Evolutionary conservation across 768 basidiomycete species (phyloP).

Genomic region (Amanita jacksonii): DNA sequence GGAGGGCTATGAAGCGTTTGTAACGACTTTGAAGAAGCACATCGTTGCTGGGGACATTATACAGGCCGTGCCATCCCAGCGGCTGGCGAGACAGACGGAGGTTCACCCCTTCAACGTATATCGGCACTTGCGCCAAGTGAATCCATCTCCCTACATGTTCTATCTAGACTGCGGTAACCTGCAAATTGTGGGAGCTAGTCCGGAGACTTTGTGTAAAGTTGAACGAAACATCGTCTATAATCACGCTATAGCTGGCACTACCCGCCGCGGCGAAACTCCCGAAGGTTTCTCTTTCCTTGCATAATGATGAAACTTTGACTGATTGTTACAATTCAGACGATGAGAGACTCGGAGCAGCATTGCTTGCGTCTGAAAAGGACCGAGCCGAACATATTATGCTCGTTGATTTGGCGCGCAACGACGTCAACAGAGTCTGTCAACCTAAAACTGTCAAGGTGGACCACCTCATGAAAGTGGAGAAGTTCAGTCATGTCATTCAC

Average conservation of each 20-base stretch:
- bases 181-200: slow-evolving; percentile 96
- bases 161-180: slow-evolving; percentile 90
- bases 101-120: slow-evolving; percentile 98
- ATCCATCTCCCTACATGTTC: slow-evolving; percentile 99
- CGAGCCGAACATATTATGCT: slow-evolving; percentile 99
- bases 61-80: slow-evolving; percentile 95
- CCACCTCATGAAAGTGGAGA: slow-evolving; percentile 86
- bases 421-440: slow-evolving; percentile 95
- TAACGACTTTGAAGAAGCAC: slow-evolving; percentile 86
- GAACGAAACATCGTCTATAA: slow-evolving; percentile 88
- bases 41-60: slow-evolving; percentile 97
- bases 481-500: slow-evolving; percentile 97
- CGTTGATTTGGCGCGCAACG: slow-evolving; percentile 94
- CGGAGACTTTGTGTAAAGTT: slow-evolving; percentile 96
- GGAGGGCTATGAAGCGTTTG: slow-evolving; percentile 83
- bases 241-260: slow-evolving; percentile 97
- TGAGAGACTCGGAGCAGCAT: slow-evolving; percentile 57
- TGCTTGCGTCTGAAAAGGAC: slow-evolving; percentile 86
- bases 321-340: slow-evolving; percentile 61
- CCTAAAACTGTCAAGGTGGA: slow-evolving; percentile 95
- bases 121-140: slow-evolving; percentile 84
- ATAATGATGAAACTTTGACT: neutral
- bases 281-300: slow-evolving; percentile 46
- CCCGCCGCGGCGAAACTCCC: slow-evolving; percentile 71
- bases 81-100: slow-evolving; percentile 73